phyloP scores from a whole-genome alignment of 106 monocot genomes.

The Allium cepa region DNA sequence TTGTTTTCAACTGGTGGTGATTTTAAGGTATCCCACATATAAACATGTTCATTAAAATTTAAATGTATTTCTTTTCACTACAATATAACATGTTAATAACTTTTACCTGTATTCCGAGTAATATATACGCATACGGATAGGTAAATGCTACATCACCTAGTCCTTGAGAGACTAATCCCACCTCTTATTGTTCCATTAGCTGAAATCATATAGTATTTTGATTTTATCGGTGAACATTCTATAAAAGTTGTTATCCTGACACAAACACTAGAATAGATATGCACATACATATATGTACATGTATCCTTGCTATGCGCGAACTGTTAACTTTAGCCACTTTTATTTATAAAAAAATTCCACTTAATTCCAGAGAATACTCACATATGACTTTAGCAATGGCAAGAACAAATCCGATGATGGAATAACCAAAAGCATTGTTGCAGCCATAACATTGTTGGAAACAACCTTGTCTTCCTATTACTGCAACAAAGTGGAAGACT shows the following conservation, averaged over 20 bases:
- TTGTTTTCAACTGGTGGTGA: slow-evolving; percentile 13
- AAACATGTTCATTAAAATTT: neutral
- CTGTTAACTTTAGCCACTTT: neutral
- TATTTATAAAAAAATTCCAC: neutral
- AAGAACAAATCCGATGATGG: slow-evolving; percentile 58
- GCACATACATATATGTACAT: neutral
- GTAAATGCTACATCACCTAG: slow-evolving; percentile 86
- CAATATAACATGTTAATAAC: neutral
- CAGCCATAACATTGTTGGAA: no score
- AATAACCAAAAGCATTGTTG: slow-evolving; percentile 80
- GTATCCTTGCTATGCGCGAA: neutral
- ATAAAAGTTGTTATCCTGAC: neutral
- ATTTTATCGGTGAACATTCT: neutral
- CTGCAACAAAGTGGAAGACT: no score
- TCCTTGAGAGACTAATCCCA: slow-evolving; percentile 54
- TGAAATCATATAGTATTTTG: slow-evolving; percentile 3
- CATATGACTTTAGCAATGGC: slow-evolving; percentile 78
- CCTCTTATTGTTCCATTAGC: slow-evolving; percentile 66
- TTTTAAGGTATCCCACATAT: neutral
- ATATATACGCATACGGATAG: slow-evolving; percentile 60
- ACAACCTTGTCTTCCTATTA: no score
- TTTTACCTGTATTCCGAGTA: slow-evolving; percentile 73
- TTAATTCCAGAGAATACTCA: slow-evolving; percentile 6
- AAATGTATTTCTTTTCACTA: neutral
- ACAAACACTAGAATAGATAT: neutral